Evolutionary conservation across 305 asterid species (phyloP).

Genomic region (Fraxinus latifolia): DNA sequence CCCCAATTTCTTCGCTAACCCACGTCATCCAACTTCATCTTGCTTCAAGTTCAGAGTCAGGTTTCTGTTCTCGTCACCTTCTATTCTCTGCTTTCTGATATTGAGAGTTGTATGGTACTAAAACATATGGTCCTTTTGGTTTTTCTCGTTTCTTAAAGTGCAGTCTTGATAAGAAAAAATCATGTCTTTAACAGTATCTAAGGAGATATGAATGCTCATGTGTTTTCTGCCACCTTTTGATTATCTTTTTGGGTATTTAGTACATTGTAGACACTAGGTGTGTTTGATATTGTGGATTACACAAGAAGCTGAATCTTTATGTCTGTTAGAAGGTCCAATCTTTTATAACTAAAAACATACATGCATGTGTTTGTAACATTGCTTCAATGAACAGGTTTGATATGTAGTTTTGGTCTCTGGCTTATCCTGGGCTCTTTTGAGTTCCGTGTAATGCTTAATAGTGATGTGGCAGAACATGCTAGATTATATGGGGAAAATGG

Average conservation of each 20-base stretch:
- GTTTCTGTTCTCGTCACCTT: slow-evolving; percentile 21
- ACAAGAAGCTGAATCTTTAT: background rate
- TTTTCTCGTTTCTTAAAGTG: background rate
- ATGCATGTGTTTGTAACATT: slow-evolving; percentile 36
- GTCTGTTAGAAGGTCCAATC: background rate
- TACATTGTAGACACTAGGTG: background rate
- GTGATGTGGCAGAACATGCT: background rate
- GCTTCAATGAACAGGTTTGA: slow-evolving; percentile 16
- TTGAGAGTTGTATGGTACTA: background rate
- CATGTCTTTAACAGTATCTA: background rate
- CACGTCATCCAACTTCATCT: slow-evolving; percentile 20
- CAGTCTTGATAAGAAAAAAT: background rate
- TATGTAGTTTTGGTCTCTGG: background rate
- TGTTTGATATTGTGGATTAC: background rate
- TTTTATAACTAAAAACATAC: slow-evolving; percentile 1
- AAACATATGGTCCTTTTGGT: background rate
- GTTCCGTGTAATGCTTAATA: background rate
- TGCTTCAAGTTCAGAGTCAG: slow-evolving; percentile 35
- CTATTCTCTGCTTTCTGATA: background rate
- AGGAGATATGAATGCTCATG: background rate
- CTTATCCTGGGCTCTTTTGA: background rate
- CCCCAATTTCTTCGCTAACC: slow-evolving; percentile 17
- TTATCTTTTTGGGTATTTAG: no score
- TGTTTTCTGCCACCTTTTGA: background rate
- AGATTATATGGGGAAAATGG: no score